Evolutionary conservation across 176 grass and related monocot genomes (phyloP).

Genomic region (Oryza rufipogon): DNA sequence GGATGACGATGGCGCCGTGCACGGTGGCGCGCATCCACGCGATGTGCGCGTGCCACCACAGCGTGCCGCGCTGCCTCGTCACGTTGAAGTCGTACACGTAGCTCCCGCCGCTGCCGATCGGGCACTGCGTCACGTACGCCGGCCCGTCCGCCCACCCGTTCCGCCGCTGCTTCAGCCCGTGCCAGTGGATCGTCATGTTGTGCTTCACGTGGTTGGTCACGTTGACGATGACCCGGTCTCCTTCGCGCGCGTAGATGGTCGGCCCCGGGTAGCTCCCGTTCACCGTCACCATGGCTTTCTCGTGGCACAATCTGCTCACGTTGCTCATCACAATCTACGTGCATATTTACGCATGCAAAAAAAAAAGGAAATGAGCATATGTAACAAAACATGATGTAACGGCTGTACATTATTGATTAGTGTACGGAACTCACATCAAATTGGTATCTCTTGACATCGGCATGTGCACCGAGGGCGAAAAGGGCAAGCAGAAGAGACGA

Average conservation of each 20-base stretch:
- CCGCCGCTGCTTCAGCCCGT: constrained; percentile 69
- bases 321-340: constrained; percentile 57
- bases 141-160: constrained; percentile 77
- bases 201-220: constrained; percentile 51
- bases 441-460: constrained; percentile 60
- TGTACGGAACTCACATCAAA: constrained; percentile 60
- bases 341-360: neutral
- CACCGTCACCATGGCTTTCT: constrained; percentile 57
- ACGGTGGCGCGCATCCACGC: constrained; percentile 70
- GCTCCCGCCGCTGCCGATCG: constrained; percentile 47
- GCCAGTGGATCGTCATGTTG: constrained; percentile 76
- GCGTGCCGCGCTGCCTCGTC: constrained; percentile 47
- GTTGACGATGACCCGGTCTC: constrained; percentile 58
- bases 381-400: neutral
- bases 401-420: neutral
- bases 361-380: neutral
- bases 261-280: constrained; percentile 64
- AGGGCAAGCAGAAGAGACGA: constrained; percentile 29
- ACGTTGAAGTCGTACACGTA: constrained; percentile 72
- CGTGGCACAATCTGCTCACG: constrained; percentile 66
- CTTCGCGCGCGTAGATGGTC: constrained; percentile 66
- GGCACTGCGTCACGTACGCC: constrained; percentile 73
- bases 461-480: constrained; percentile 31
- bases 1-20: constrained; percentile 60
- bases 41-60: constrained; percentile 76